Conservation (phyloP, 768 basidiomycete genomes). For the Tremella fuciformis region DNA sequence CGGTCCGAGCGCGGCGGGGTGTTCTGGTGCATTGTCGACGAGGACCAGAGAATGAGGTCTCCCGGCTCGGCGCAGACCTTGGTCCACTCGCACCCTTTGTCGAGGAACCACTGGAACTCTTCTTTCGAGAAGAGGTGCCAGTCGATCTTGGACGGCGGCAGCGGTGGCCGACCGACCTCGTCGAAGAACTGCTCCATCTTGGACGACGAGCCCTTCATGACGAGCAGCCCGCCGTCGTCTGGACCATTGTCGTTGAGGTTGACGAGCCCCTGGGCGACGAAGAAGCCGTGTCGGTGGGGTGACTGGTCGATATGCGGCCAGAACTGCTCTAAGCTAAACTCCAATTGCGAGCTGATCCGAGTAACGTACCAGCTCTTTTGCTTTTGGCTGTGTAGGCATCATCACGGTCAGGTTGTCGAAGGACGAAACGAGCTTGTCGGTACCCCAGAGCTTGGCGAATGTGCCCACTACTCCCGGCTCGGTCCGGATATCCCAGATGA, state of each 20-base stretch:
- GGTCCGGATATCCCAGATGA: slow-evolving; percentile 13
- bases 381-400: slow-evolving; percentile 19
- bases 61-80: slow-evolving; percentile 38
- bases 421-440: slow-evolving; percentile 42
- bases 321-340: slow-evolving; percentile 10
- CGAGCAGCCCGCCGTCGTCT: slow-evolving; percentile 45
- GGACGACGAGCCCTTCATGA: slow-evolving; percentile 43
- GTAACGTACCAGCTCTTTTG: slow-evolving; percentile 12
- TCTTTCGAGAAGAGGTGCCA: slow-evolving; percentile 21
- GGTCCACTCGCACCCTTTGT: slow-evolving; percentile 32
- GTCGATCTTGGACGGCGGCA: not conserved
- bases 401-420: slow-evolving; percentile 22
- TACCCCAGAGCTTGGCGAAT: slow-evolving; percentile 46
- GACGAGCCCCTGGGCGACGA: slow-evolving; percentile 28
- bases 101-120: slow-evolving; percentile 32
- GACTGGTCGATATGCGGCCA: slow-evolving; percentile 16
- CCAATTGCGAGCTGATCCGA: slow-evolving; percentile 17
- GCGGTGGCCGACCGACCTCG: slow-evolving; percentile 11
- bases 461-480: slow-evolving; percentile 38
- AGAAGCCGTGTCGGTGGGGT: slow-evolving; percentile 24
- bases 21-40: slow-evolving; percentile 1
- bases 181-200: slow-evolving; percentile 25
- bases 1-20: not conserved
- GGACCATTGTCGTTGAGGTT: slow-evolving; percentile 33
- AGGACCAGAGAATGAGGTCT: slow-evolving; percentile 42